Evolutionary conservation across 305 asterid genomes (phyloP), one percentile per base, ranked within the genome.

Genomic region (Caryopteris hybrid): DNA sequence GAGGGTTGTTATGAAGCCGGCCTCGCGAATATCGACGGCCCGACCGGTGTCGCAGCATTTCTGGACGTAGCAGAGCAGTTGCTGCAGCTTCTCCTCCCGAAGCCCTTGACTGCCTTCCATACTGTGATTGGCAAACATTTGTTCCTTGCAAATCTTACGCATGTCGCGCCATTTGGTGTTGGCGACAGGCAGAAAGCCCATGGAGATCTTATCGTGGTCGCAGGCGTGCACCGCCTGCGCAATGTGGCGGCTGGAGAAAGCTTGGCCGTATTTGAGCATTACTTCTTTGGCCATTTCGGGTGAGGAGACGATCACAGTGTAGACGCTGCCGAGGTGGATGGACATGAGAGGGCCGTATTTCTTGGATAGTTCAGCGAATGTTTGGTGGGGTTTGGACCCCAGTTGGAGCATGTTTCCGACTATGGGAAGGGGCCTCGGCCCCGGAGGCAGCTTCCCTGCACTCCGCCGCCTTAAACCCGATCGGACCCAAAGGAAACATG

Each of bases 141-240:
- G 52, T 6, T 69, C 74, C 6, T 36, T 69, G 68, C 74, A 47
- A 2, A 69, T 22, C 1, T 61, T 60, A 1, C 74, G 74, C 45
- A 70, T 2, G 2, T 50, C 52, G 3, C 17, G n/a, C 50, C 50
- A 38, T 21, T 59, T 21, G 33, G 42, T 6, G 61, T 12, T 59
- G 29, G 48, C 2, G 5, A 5, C 20, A 0, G 65, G 65, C 10
- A 59, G 16, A 9, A 17, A 38, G 13, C 17, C 50, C 36, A 59
- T 11, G 17, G 65, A 59, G 34, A 36, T 5, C 34, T 21, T 59
- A 51, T 39, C 4, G 65, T 59, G 65, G 4, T 39, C 31, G 34
- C 29, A 18, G 33, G 65, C 65, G 7, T 59, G 20, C 34, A 21
- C 18, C 5, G 34, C 65, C 20, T 12, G 27, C 18, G 51, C 18